A percentile compares a stretch with the other conserved stretches of the same genome.
Evolutionary conservation across 78 protist species (phyloP).

Genomic region (Monosiga brevicollis): DNA sequence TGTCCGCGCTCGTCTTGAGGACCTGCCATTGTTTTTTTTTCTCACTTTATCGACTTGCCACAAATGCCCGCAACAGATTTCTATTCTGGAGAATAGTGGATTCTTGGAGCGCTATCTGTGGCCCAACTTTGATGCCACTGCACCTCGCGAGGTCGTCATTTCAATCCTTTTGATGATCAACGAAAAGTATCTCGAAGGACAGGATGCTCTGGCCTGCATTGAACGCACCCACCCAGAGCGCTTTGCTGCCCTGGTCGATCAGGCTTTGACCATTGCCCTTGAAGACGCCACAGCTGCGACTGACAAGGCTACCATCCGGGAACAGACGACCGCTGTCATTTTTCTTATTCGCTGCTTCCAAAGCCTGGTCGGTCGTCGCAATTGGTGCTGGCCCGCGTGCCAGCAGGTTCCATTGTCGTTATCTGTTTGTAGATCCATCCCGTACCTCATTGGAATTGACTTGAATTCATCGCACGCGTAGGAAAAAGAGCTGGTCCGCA

Average conservation of each 20-base stretch:
- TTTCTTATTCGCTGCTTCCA: conserved; percentile 1
- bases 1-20: too few relatives aligned
- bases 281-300: too few relatives aligned
- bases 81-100: conserved; percentile 22
- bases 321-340: not conserved
- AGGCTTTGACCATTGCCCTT: not conserved
- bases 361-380: not conserved
- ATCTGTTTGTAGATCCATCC: too few relatives aligned
- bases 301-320: not conserved
- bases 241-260: not conserved
- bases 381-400: not conserved
- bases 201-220: not conserved
- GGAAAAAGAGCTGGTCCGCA: conserved; percentile 1
- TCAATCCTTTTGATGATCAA: conserved; percentile 68
- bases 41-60: too few relatives aligned
- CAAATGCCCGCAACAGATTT: not conserved
- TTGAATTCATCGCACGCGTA: not conserved
- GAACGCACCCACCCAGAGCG: too few relatives aligned
- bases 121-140: conserved; percentile 45
- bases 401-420: not conserved
- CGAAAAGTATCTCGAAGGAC: conserved; percentile 65
- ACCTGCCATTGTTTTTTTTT: too few relatives aligned
- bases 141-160: conserved; percentile 21
- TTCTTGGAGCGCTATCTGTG: conserved; percentile 63
- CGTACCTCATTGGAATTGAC: too few relatives aligned